Evolutionary conservation across 2,329 filamentous ascomycete genomes (phyloP), one percentile per base, ranked within the genome.

Genomic region (Ophiostoma populinum): DNA sequence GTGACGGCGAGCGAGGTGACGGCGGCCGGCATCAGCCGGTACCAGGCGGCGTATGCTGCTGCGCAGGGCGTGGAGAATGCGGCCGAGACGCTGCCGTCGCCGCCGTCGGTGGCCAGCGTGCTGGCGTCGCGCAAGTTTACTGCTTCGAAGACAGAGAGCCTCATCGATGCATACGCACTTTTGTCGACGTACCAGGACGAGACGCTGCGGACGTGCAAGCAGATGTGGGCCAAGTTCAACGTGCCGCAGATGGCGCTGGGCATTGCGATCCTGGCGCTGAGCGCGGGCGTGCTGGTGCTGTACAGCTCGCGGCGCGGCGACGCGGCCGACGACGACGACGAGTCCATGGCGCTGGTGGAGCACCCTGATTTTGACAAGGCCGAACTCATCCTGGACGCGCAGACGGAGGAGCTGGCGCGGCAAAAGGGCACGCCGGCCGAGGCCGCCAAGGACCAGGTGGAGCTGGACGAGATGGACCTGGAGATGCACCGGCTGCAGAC

Each of bases 211-310:
- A 66, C 87, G 10, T 95, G 82, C 59, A 80, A 85, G 51, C 68
- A 66, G 25, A 61, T 95, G 12, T 98, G 90, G 90, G 85, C 90
- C 16, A 73, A 80, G 24, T 98, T 98, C 46, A 83, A 98, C 52
- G 63, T 93, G 15, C 65, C 72, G 2, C 80, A 78, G 51, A 98
- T 98, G 85, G 49, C 78, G 11, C 64, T 79, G 42, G 90, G 90
- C 31, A 73, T 95, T 24, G 51, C 55, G 0, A 68, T 92, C 35
- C 69, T 92, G 42, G 63, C 70, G 3, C 57, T 70, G 17, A 75
- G 80, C 3, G 65, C 94, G 16, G 44, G 75, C 2, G 55, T 79
- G 5, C 61, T 95, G 34, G 59, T 80, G 1, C 58, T 87, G 32
- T 94, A 92, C 53, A 74, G 81, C 7, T 67, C 68, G 13, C 59